These are phyloP conservation scores for Eleusine coracana DNA, from an alignment of 176 grass and related monocot species.

Conservation along the genomic window DNA sequence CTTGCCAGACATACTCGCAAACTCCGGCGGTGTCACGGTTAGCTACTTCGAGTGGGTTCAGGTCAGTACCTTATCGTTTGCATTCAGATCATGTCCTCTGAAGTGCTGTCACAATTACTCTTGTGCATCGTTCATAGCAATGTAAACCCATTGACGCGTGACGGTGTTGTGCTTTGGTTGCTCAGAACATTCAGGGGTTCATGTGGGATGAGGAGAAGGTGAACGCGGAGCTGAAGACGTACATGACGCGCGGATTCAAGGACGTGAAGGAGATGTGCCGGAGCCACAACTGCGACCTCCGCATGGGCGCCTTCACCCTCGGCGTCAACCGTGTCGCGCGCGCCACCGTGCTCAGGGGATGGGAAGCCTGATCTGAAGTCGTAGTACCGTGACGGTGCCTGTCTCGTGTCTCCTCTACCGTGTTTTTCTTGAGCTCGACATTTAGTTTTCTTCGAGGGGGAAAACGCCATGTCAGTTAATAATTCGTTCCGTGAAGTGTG, in stretches of 20 bases:
- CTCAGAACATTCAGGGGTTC: conserved; percentile 95
- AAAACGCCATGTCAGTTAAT: conserved; percentile 16
- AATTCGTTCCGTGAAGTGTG: not conserved
- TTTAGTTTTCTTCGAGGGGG: not conserved
- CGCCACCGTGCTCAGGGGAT: conserved; percentile 81
- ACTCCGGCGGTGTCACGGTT: conserved; percentile 83
- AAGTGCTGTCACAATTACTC: not conserved
- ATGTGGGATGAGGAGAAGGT: conserved; percentile 98
- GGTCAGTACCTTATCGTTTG: conserved; percentile 25
- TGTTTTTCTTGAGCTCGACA: not conserved
- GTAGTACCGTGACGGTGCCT: not conserved
- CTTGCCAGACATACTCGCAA: conserved; percentile 89
- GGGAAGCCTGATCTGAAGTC: conserved; percentile 61
- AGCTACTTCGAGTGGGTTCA: conserved; percentile 99
- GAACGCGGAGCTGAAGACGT: conserved; percentile 78
- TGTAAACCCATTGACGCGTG: not conserved
- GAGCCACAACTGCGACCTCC: conserved; percentile 80
- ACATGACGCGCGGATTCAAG: conserved; percentile 76
- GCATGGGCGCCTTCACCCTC: conserved; percentile 97
- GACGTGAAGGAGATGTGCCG: conserved; percentile 85
- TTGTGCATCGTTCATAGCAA: not conserved
- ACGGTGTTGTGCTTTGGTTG: conserved; percentile 2
- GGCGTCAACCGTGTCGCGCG: conserved; percentile 93
- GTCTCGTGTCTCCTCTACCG: not conserved
- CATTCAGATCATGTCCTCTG: not conserved